phyloP scores from a whole-genome alignment of 2,329 filamentous ascomycete species.

The Cercospora sp. region DNA sequence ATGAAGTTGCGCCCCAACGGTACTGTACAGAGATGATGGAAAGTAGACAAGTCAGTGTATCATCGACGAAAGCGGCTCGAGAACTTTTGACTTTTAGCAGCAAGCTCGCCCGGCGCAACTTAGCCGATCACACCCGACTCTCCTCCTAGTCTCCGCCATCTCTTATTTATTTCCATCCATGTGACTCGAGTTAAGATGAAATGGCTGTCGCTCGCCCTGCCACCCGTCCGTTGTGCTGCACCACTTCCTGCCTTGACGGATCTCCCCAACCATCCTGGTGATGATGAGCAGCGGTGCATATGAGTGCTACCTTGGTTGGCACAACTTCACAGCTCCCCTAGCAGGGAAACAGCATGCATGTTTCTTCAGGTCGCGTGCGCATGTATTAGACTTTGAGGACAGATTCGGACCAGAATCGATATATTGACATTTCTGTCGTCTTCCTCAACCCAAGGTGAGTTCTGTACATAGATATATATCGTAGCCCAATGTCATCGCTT shows the following conservation, averaged over 20 bases:
- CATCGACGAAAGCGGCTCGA: neutral
- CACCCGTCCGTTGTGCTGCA: neutral
- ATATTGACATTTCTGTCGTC: neutral
- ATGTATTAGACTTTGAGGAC: neutral
- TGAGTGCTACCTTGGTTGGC: neutral
- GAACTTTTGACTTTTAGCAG: conserved; percentile 9
- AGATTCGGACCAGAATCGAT: neutral
- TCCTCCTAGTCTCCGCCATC: conserved; percentile 7
- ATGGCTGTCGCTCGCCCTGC: neutral
- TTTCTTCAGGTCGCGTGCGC: neutral
- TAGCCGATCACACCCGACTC: conserved; percentile 4
- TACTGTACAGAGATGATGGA: conserved; percentile 7
- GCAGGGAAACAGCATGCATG: neutral
- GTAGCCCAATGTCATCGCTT: neutral
- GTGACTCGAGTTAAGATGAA: conserved; percentile 2
- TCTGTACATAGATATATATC: conserved; percentile 1
- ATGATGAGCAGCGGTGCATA: neutral
- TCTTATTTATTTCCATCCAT: neutral
- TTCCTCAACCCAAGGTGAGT: neutral
- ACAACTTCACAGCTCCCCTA: neutral
- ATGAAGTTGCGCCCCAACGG: neutral
- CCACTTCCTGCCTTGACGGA: neutral
- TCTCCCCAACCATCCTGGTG: neutral
- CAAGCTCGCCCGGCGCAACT: neutral
- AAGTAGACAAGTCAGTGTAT: conserved; percentile 3